Evolutionary conservation across 2,329 filamentous ascomycete genomes (phyloP).

Genomic region (Knoxdaviesia capensis): DNA sequence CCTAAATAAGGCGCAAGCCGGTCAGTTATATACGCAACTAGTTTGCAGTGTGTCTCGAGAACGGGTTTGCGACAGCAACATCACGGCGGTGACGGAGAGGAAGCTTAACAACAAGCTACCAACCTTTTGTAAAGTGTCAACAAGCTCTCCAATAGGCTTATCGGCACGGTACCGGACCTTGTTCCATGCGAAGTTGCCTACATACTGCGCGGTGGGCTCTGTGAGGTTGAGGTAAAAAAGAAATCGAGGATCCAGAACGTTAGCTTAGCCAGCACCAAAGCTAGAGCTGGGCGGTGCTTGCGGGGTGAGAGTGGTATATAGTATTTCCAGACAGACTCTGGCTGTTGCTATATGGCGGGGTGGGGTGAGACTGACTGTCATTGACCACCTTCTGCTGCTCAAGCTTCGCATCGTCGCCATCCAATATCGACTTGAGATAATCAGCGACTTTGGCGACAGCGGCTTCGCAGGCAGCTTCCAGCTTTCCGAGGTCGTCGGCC

Average conservation of each 20-base stretch:
- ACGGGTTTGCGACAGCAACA: not conserved
- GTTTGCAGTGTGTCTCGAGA: not conserved
- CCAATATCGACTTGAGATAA: conserved; percentile 62
- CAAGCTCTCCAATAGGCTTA: conserved; percentile 69
- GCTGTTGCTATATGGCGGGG: not conserved
- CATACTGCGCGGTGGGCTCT: conserved; percentile 94
- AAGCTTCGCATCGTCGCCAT: conserved; percentile 66
- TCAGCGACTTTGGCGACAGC: conserved; percentile 81
- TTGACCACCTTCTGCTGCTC: conserved; percentile 83
- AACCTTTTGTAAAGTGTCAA: conserved; percentile 77
- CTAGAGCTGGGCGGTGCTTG: not conserved
- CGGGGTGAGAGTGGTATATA: not conserved
- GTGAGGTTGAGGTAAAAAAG: conserved; percentile 4
- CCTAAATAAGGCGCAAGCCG: conserved; percentile 24
- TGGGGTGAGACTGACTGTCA: conserved; percentile 44
- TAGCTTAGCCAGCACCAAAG: conserved; percentile 1
- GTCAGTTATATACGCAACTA: no score
- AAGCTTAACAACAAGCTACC: not conserved
- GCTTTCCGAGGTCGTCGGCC: conserved; percentile 83
- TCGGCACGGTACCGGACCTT: conserved; percentile 93
- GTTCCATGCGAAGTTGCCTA: conserved; percentile 84
- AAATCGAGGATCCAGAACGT: not conserved
- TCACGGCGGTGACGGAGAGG: no score
- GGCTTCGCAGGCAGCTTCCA: conserved; percentile 57
- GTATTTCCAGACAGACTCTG: not conserved